Conservation (phyloP, 2,329 filamentous ascomycete genomes). For the Calonectria fujianensis region DNA sequence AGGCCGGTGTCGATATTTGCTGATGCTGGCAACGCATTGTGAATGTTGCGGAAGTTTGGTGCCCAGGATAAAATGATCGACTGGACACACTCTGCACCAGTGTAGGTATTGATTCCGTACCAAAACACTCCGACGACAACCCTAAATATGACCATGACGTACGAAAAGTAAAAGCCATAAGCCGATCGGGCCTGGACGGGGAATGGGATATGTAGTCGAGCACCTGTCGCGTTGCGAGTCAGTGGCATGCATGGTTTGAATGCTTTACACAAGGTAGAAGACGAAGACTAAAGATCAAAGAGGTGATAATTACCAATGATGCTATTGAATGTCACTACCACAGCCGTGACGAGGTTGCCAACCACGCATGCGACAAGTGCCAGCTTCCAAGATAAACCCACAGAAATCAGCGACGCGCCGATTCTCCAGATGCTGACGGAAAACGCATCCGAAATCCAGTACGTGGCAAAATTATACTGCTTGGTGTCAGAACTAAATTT, state of each 20-base stretch:
- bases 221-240: neutral
- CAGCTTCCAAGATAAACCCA: constrained; percentile 13
- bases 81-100: constrained; percentile 1
- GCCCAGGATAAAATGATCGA: neutral
- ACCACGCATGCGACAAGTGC: constrained; percentile 1
- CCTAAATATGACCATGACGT: neutral
- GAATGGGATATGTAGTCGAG: neutral
- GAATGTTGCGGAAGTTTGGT: neutral
- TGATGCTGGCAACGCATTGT: neutral
- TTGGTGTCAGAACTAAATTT: neutral
- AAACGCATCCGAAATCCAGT: constrained; percentile 12
- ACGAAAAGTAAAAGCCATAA: constrained; percentile 13
- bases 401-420: constrained; percentile 10
- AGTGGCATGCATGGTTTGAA: too few relatives aligned
- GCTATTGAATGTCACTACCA: constrained; percentile 1
- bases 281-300: neutral
- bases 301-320: neutral
- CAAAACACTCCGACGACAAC: constrained; percentile 10
- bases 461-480: constrained; percentile 5
- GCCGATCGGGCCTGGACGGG: constrained; percentile 1
- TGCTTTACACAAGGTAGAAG: neutral
- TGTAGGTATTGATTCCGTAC: constrained; percentile 23
- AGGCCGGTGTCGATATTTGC: constrained; percentile 13
- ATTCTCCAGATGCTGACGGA: constrained; percentile 20
- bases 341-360: neutral